A percentile compares a stretch with the other conserved stretches of the same genome.
Evolutionary conservation across 345 rosid species (phyloP).

Genomic region (Eutrema yunnanense): DNA sequence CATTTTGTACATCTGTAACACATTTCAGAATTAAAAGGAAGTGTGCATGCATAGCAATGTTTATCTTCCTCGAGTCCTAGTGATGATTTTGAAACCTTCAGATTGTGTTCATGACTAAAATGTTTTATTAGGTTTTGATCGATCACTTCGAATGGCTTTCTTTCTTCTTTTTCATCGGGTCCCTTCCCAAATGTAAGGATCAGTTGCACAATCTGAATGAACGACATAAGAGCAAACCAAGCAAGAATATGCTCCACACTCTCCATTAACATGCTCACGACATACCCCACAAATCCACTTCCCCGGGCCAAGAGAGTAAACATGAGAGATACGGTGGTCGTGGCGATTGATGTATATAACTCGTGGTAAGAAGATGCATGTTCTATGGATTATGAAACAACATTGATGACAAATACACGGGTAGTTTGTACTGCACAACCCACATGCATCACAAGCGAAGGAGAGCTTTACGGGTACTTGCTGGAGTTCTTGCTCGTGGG

Average conservation of each 20-base stretch:
- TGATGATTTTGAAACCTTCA: neutral
- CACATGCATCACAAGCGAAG: slow-evolving; percentile 8
- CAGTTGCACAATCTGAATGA: too few species aligned
- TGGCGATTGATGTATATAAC: neutral
- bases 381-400: neutral
- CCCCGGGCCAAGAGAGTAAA: neutral
- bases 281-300: too few species aligned
- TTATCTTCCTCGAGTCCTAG: neutral
- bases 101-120: neutral
- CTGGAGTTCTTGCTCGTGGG: neutral
- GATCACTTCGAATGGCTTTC: neutral
- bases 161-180: neutral
- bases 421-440: neutral
- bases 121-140: neutral
- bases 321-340: neutral
- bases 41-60: neutral
- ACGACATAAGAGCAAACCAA: too few species aligned
- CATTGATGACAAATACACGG: neutral
- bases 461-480: neutral
- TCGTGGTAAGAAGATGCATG: neutral
- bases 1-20: neutral
- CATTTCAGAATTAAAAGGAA: neutral
- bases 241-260: too few species aligned
- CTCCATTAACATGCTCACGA: too few species aligned
- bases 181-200: too few species aligned